phyloP scores from a whole-genome alignment of 805 yeast species.

The Candida wancherniae region DNA sequence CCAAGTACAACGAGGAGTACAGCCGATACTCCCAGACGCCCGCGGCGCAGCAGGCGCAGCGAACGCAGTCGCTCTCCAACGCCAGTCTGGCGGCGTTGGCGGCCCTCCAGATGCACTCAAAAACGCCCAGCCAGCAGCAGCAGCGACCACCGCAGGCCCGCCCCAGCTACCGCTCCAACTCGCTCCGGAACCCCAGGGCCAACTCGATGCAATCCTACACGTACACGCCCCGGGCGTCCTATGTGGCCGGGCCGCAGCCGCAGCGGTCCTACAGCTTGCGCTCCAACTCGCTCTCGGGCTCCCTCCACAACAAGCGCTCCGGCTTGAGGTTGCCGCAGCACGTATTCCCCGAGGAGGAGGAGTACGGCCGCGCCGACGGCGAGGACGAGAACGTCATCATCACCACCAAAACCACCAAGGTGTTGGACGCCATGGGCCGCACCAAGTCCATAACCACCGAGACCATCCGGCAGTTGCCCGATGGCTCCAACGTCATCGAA shows the following conservation, averaged over 20 bases:
- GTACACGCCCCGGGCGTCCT: constrained; percentile 38
- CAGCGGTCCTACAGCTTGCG: constrained; percentile 7
- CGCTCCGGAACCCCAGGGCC: constrained; percentile 19
- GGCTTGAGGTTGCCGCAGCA: constrained; percentile 1
- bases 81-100: constrained; percentile 42
- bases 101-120: constrained; percentile 33
- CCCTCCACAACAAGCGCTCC: constrained; percentile 2
- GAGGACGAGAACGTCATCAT: constrained; percentile 21
- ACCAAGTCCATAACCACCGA: constrained; percentile 53
- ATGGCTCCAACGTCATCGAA: constrained; percentile 40
- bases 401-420: constrained; percentile 47
- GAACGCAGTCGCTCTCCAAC: constrained; percentile 24
- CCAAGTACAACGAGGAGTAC: constrained; percentile 27
- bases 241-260: constrained; percentile 26
- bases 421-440: constrained; percentile 46
- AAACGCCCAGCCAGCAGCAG: constrained; percentile 1
- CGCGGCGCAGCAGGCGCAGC: constrained; percentile 16
- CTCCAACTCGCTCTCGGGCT: constrained; percentile 6
- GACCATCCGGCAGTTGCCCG: constrained; percentile 44
- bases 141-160: background rate
- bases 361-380: constrained; percentile 17
- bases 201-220: constrained; percentile 34
- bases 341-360: constrained; percentile 15
- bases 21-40: constrained; percentile 15
- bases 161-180: constrained; percentile 12